Percentiles rank a stretch among this genome's conserved stretches.
These are phyloP conservation scores for Baffinella frigidus DNA, from an alignment of 208 protist species.

Conservation along the genomic window DNA sequence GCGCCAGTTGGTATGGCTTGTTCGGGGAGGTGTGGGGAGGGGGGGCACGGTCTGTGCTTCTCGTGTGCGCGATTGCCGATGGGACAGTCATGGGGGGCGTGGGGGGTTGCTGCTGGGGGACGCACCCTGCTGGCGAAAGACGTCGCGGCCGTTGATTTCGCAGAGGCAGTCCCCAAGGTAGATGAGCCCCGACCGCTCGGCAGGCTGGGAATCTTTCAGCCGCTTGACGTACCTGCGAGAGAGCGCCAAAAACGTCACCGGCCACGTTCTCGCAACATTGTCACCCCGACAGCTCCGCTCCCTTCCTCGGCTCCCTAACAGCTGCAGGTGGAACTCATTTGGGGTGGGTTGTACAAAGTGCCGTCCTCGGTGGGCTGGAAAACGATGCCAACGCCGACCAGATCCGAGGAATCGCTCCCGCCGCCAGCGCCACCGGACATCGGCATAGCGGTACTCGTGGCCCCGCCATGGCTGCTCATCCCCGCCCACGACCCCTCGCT, in stretches of 20 bases:
- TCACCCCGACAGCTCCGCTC: not conserved
- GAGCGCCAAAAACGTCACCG: too few species aligned
- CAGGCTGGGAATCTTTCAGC: not conserved
- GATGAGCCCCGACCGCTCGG: not conserved
- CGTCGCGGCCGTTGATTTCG: slow-evolving; percentile 53
- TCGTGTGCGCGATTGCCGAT: too few species aligned
- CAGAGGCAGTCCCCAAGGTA: slow-evolving; percentile 34
- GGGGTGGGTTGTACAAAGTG: not conserved
- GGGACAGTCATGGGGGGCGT: too few species aligned
- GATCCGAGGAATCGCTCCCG: not conserved
- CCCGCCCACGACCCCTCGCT: too few species aligned
- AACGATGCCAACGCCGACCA: slow-evolving; percentile 37
- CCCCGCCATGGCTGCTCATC: too few species aligned
- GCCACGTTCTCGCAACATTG: too few species aligned
- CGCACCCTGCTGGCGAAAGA: not conserved
- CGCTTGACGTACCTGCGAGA: not conserved
- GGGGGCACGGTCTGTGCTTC: too few species aligned
- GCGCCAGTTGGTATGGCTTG: too few species aligned
- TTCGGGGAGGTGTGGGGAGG: too few species aligned
- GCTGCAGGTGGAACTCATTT: not conserved
- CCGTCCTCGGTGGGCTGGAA: slow-evolving; percentile 55
- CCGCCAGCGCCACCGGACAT: too few species aligned
- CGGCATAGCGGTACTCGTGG: too few species aligned
- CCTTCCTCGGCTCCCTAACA: not conserved
- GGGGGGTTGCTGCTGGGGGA: too few species aligned